Base-by-base conservation (phyloP, 805 yeast genomes). In the Teunomyces panamensis region DNA sequence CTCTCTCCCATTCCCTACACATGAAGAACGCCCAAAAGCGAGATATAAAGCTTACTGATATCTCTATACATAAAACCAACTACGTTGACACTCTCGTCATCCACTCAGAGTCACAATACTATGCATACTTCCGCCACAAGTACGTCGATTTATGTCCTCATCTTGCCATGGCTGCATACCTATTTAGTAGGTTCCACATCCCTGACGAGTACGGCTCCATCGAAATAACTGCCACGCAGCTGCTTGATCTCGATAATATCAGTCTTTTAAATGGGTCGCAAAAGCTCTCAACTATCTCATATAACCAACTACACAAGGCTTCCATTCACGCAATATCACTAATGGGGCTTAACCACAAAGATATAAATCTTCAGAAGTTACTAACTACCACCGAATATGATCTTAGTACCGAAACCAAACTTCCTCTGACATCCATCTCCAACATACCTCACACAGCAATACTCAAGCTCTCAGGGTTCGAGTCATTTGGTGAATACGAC, bases 131-230 rank as follows among this genome's bases (percentile, higher is more conserved):
- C 28, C 46, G 68, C 35, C 53, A 58, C 43, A 56, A 50, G 44
- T 44, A 56, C 49, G 56, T 63, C 11, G 66, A 64, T 47, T 49
- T 54, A 17, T 66, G 71, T 47, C 63, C 63, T 6, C 64, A 58
- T 37, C 56, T 60, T 6, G 59, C 63, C 2, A 44, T 66, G n/a
- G 53, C 67, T 3, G 49, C 57, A 9, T 66, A 66, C 44, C 54
- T 66, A 20, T 66, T 65, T 39, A 49, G 57, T 20, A 43, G 69
- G 27, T 62, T 63, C 39, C 71, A 66, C 45, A 50, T 65, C 5
- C 58, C 63, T 2, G 67, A 64, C 44, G 58, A 56, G 30, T 54
- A 52, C 41, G 66, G 62, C 33, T 44, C 56, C 5, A 30, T 56
- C 10, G 65, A 61, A 43, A 33, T 45, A 3, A 17, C 35, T 14